phyloP scores from a whole-genome alignment of 1,139 yeast genomes.

The Petasospora rhodanensis region DNA sequence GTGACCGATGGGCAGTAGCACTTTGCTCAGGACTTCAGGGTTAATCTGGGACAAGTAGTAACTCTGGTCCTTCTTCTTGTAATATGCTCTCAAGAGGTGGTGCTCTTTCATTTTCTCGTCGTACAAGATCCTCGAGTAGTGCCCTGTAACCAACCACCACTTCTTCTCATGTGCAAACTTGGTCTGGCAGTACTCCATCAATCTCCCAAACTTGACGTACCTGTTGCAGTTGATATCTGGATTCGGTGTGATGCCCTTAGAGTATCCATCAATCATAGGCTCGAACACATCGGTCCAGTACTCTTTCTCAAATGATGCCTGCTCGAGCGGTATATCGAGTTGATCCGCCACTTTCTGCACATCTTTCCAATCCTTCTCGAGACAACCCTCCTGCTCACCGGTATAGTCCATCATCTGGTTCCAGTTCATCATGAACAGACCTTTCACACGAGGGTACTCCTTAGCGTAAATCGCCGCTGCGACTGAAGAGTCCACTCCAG shows the following conservation, averaged over 20 bases:
- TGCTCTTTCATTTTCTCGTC: slow-evolving; percentile 28
- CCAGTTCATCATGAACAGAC: slow-evolving; percentile 96
- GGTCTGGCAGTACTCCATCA: slow-evolving; percentile 48
- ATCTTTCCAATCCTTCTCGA: slow-evolving; percentile 86
- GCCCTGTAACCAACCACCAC: slow-evolving; percentile 96
- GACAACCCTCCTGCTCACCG: slow-evolving; percentile 48
- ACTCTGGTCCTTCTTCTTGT: slow-evolving; percentile 78
- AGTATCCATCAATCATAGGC: slow-evolving; percentile 80
- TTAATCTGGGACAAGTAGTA: slow-evolving; percentile 77
- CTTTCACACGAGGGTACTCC: slow-evolving; percentile 48
- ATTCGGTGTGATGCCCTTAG: slow-evolving; percentile 80
- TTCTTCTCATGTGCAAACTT: slow-evolving; percentile 29
- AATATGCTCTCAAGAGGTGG: slow-evolving; percentile 57
- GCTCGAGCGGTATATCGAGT: slow-evolving; percentile 61
- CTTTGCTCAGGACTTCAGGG: slow-evolving; percentile 38
- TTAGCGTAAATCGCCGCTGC: slow-evolving; percentile 65
- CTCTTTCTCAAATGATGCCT: slow-evolving; percentile 82
- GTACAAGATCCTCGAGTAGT: slow-evolving; percentile 65
- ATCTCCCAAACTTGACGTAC: slow-evolving; percentile 79
- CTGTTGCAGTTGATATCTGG: slow-evolving; percentile 91
- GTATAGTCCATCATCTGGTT: too few species aligned
- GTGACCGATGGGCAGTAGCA: slow-evolving; percentile 79
- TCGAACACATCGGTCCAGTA: slow-evolving; percentile 90
- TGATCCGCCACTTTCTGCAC: slow-evolving; percentile 62
- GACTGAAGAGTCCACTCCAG: slow-evolving; percentile 95